phyloP scores from a whole-genome alignment of 352 stramenopile genomes.

The Phytopythium vexans region DNA sequence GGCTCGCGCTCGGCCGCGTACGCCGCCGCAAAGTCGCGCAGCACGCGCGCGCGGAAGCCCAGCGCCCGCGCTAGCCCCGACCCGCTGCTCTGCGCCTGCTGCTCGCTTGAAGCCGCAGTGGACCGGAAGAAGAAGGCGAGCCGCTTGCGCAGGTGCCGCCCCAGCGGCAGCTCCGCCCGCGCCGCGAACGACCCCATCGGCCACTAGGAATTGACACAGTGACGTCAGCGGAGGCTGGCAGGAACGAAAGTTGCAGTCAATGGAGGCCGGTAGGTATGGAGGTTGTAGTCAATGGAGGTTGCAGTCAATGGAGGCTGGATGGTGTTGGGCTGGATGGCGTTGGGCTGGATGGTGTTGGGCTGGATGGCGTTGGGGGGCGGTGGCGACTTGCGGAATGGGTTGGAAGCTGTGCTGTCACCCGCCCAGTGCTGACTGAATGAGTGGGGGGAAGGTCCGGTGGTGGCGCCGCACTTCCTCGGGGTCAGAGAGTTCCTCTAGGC shows the following conservation, averaged over 20 bases:
- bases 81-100: background rate
- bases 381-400: no score
- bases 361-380: no score
- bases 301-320: no score
- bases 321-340: no score
- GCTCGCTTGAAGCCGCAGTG: background rate
- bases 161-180: slow-evolving; percentile 1
- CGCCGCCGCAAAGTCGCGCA: background rate
- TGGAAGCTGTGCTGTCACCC: no score
- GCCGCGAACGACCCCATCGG: background rate
- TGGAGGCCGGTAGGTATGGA: no score
- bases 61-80: background rate
- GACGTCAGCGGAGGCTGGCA: background rate
- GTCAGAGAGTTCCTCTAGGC: no score
- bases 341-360: no score
- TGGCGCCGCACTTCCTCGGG: no score
- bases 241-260: slow-evolving; percentile 1
- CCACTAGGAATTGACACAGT: background rate
- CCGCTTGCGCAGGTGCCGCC: background rate
- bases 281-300: no score
- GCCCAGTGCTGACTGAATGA: no score
- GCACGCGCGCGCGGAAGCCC: background rate
- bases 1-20: slow-evolving; percentile 22
- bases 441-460: no score
- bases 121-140: background rate